A percentile compares a stretch with the other conserved stretches of the same genome.
Conservation (phyloP, 108 stramenopile genomes). For the Cyclostephanos tholiformis region DNA sequence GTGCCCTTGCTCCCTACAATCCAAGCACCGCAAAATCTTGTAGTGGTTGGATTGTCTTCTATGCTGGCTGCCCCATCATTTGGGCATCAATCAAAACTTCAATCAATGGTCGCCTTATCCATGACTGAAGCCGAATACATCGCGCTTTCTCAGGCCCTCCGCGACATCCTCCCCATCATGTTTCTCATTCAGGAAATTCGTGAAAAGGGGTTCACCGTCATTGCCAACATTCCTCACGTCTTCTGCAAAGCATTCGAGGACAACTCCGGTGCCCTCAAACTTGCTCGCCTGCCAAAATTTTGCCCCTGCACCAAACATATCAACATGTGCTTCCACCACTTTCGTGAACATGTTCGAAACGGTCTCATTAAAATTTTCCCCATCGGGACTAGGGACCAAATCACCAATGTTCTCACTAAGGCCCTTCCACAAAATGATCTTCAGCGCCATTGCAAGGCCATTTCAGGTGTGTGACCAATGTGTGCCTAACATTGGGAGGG, state of each 20-base stretch:
- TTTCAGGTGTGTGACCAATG: background rate
- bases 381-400: constrained; percentile 5
- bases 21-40: no score
- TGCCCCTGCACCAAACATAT: constrained; percentile 50
- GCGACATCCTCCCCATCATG: constrained; percentile 1
- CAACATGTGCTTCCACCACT: constrained; percentile 42
- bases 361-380: constrained; percentile 14
- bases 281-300: constrained; percentile 38
- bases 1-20: no score
- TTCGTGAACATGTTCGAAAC: constrained; percentile 18
- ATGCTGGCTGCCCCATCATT: no score
- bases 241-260: constrained; percentile 49
- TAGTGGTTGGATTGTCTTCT: no score
- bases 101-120: no score
- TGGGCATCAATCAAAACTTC: no score
- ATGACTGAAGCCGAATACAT: no score
- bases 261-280: constrained; percentile 30
- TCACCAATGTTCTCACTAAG: background rate
- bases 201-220: constrained; percentile 7
- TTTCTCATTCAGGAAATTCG: constrained; percentile 12
- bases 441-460: background rate
- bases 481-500: background rate
- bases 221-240: constrained; percentile 6
- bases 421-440: background rate
- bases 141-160: no score